Evolutionary conservation across 2,329 filamentous ascomycete genomes (phyloP), one percentile per base, ranked within the genome.

Genomic region (Nemania sp.): DNA sequence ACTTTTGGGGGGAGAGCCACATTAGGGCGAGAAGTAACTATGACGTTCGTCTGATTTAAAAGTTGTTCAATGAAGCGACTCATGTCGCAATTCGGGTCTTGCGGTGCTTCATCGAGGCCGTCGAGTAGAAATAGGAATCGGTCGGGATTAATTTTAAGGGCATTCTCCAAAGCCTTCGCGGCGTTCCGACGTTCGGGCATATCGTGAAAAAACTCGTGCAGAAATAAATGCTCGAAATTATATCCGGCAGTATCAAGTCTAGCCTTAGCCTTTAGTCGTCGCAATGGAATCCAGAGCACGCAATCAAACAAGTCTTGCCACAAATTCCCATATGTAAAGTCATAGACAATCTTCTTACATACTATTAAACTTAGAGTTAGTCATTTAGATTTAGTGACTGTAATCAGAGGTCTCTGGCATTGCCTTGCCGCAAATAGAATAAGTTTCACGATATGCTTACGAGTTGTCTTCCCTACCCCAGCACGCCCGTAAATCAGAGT

Each of bases 101-200:
- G 11, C 1, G 20, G 70, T 10, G 79, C 65, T 71, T 81, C 78
- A 54, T 81, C 79, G 12, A 80, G 57, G 5, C 78, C 78, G 63
- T 81, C 78, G 12, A 80, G 71, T 13, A 80, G 46, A 47, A 79
- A 77, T 0, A 80, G 66, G 17, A 45, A 9, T 7, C 17, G 29
- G 18, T 9, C 18, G 5, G 5, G 13, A 2, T 42, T 50, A 1
- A 21, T 55, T 4, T 55, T 6, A n/a, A 32, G 17, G 20, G 34
- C 34, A 4, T 18, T 2, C 53, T 34, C 42, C 9, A 54, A 32
- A 20, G 34, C 35, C 5, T 42, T 3, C 9, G 43, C 34, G 13
- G 37, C 18, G 17, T 37, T 15, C 7, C 45, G 13, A 9, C 46
- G 11, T 6, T 57, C 4, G 2, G 3, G 12, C 17, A 15, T n/a